phyloP scores from a whole-genome alignment of 148 eudicot genomes.

The Rhododendron ovatum region DNA sequence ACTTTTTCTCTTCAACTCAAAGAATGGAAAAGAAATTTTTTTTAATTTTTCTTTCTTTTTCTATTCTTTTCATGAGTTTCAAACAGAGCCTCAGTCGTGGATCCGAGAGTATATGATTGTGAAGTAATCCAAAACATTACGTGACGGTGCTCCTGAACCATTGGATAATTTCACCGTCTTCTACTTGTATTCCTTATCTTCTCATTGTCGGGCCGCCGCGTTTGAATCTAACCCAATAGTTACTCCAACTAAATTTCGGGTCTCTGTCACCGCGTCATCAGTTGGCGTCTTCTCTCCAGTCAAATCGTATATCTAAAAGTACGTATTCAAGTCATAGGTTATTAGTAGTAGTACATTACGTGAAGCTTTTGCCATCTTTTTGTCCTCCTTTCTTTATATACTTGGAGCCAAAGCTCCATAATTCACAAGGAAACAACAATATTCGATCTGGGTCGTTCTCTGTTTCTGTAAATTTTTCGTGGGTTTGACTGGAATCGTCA shows the following conservation, averaged over 20 bases:
- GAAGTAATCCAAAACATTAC: too few relatives aligned
- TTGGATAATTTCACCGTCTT: too few relatives aligned
- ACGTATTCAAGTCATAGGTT: neutral
- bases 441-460: too few relatives aligned
- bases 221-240: neutral
- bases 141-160: too few relatives aligned
- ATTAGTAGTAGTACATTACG: neutral
- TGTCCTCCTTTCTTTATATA: neutral
- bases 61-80: too few relatives aligned
- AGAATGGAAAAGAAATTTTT: too few relatives aligned
- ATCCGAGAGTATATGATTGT: too few relatives aligned
- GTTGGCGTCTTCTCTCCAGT: neutral
- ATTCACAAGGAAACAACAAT: neutral
- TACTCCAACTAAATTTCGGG: neutral
- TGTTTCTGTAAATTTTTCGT: neutral
- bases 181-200: neutral
- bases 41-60: too few relatives aligned
- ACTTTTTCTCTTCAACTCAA: too few relatives aligned
- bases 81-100: too few relatives aligned
- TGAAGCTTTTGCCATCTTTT: neutral
- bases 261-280: neutral
- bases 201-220: neutral
- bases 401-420: neutral
- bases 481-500: neutral
- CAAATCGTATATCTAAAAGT: neutral